Evolutionary conservation across 2,329 filamentous ascomycete genomes (phyloP).

Genomic region (Aspergillus sp.): DNA sequence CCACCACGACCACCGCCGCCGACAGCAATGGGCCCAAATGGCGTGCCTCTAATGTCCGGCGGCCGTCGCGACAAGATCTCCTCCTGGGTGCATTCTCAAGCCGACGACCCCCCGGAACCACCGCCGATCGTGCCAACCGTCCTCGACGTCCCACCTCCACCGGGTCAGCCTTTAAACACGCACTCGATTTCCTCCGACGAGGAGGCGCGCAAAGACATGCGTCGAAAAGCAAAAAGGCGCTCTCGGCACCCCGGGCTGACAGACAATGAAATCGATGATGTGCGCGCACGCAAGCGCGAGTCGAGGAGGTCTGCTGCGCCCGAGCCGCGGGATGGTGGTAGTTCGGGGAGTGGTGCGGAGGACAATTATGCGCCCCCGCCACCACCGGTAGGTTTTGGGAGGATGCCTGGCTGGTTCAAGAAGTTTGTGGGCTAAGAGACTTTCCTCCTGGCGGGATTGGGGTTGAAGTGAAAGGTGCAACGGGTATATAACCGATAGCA

Average conservation of each 20-base stretch:
- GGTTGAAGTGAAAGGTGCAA: too few species aligned
- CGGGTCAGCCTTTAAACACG: constrained; percentile 19
- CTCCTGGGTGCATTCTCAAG: constrained; percentile 43
- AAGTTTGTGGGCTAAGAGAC: constrained; percentile 24
- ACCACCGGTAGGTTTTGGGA: constrained; percentile 24
- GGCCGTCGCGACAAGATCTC: constrained; percentile 42
- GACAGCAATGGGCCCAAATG: constrained; percentile 2
- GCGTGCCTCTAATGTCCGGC: constrained; percentile 22
- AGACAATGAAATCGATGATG: constrained; percentile 34
- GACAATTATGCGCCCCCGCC: constrained; percentile 12
- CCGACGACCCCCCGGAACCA: constrained; percentile 40
- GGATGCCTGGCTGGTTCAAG: constrained; percentile 37
- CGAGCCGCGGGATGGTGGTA: constrained; percentile 15
- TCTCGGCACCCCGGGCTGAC: constrained; percentile 33
- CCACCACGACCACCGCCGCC: neutral
- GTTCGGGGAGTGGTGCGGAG: constrained; percentile 27
- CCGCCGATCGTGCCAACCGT: constrained; percentile 41
- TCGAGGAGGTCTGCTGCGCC: constrained; percentile 21
- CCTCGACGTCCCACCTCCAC: constrained; percentile 32
- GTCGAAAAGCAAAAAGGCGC: constrained; percentile 32
- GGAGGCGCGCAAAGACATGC: constrained; percentile 30
- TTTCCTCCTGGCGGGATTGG: too few species aligned
- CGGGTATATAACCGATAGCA: too few species aligned
- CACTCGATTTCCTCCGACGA: constrained; percentile 37
- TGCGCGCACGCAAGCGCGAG: constrained; percentile 25